Conservation (phyloP, 768 basidiomycete species). For the Amanita pallidorosea region DNA sequence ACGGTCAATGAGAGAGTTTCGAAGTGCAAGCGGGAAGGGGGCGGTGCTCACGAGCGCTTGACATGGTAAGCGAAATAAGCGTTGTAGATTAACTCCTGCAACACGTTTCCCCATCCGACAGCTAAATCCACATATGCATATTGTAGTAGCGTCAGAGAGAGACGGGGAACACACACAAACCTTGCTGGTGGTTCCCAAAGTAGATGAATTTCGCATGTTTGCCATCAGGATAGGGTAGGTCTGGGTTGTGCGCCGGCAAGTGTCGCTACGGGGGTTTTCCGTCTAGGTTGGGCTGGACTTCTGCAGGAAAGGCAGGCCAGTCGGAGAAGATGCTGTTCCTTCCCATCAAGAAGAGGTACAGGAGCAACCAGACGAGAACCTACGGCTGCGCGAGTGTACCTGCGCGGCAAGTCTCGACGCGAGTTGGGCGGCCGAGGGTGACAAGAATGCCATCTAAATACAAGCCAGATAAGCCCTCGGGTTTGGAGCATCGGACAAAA, state of each 20-base stretch:
- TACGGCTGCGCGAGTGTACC: too few species aligned
- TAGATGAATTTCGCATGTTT: slow-evolving; percentile 7
- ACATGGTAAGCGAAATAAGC: slow-evolving; percentile 4
- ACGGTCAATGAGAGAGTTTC: not conserved
- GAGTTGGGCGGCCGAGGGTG: too few species aligned
- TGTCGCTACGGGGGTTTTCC: slow-evolving; percentile 14
- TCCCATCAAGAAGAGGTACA: too few species aligned
- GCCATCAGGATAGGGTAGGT: slow-evolving; percentile 39
- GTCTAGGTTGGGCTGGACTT: not conserved
- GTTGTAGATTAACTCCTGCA: slow-evolving; percentile 6
- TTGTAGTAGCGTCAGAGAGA: not conserved
- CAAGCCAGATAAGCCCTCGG: too few species aligned
- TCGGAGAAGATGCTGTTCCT: too few species aligned
- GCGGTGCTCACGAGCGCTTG: slow-evolving; percentile 2
- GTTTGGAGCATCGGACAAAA: too few species aligned
- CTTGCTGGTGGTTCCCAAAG: slow-evolving; percentile 4
- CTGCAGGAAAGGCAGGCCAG: not conserved
- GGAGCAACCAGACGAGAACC: too few species aligned
- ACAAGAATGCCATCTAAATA: too few species aligned
- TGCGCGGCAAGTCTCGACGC: too few species aligned
- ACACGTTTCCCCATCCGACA: slow-evolving; percentile 4
- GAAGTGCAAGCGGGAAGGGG: not conserved
- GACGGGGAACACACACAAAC: not conserved
- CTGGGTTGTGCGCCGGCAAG: slow-evolving; percentile 39
- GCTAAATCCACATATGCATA: not conserved